Percentiles rank a stretch among this genome's conserved stretches.
Conservation (phyloP, 495 filamentous ascomycete genomes). For the Tuber melanosporum region DNA sequence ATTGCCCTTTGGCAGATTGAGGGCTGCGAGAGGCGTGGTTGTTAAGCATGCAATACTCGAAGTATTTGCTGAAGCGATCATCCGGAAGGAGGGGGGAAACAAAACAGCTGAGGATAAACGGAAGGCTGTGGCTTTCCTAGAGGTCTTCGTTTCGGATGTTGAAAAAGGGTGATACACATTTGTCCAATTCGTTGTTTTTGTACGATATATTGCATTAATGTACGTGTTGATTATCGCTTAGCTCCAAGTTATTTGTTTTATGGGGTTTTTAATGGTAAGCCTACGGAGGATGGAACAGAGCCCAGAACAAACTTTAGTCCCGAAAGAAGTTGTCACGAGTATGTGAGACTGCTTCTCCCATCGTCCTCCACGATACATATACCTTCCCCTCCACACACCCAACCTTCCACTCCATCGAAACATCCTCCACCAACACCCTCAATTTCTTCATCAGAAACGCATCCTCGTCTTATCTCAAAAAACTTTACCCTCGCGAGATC, state of each 20-base stretch:
- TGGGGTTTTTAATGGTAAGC: background rate
- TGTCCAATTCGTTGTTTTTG: background rate
- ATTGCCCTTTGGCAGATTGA: constrained; percentile 43
- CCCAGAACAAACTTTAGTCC: background rate
- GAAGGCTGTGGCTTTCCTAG: constrained; percentile 48
- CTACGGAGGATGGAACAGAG: background rate
- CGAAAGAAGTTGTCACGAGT: background rate
- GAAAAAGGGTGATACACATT: constrained; percentile 2
- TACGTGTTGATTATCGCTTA: background rate
- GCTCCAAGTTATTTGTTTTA: background rate
- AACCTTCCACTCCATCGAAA: background rate
- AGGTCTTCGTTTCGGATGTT: constrained; percentile 42
- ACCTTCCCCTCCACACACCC: background rate
- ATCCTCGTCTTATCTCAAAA: background rate
- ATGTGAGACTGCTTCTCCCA: background rate
- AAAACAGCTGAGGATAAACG: constrained; percentile 45
- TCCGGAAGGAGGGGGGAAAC: constrained; percentile 42
- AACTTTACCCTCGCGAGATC: background rate
- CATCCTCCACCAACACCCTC: background rate
- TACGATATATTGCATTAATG: background rate
- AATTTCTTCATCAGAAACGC: background rate
- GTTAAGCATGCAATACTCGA: constrained; percentile 48
- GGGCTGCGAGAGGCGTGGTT: constrained; percentile 43
- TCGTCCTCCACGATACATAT: background rate
- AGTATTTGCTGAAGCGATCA: constrained; percentile 48